These are phyloP conservation scores for Daldinia sp. DNA, from an alignment of 2,329 filamentous ascomycete species.

Conservation along the genomic window DNA sequence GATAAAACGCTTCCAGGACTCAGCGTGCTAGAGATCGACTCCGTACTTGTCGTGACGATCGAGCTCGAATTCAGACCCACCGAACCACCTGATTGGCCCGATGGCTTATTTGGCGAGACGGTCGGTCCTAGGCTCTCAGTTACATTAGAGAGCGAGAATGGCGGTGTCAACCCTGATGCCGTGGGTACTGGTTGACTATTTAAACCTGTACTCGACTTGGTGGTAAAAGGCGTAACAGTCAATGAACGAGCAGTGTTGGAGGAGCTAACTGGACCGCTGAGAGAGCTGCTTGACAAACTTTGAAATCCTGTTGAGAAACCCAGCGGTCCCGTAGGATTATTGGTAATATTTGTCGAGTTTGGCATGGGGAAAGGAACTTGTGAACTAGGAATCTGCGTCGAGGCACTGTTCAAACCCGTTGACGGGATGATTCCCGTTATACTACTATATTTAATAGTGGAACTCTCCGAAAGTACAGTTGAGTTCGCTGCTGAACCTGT, in stretches of 20 bases:
- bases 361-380: conserved; percentile 40
- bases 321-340: conserved; percentile 2
- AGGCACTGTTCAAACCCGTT: conserved; percentile 15
- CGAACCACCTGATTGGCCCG: conserved; percentile 11
- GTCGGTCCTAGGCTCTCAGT: conserved; percentile 25
- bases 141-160: conserved; percentile 37
- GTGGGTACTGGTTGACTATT: conserved; percentile 14
- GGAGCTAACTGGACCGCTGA: conserved; percentile 5
- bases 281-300: conserved; percentile 16
- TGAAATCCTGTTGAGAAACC: conserved; percentile 21
- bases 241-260: conserved; percentile 26
- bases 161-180: conserved; percentile 18
- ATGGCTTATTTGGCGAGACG: conserved; percentile 11
- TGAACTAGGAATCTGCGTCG: conserved; percentile 17
- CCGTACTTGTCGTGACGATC: neutral
- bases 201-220: conserved; percentile 14
- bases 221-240: conserved; percentile 17
- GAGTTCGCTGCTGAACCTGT: conserved; percentile 17
- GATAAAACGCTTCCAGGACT: conserved; percentile 24
- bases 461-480: conserved; percentile 11
- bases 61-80: neutral
- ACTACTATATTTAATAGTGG: conserved; percentile 9
- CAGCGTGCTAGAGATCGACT: conserved; percentile 10
- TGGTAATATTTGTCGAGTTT: conserved; percentile 41
- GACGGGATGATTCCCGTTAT: conserved; percentile 16